Conservation (phyloP, 1,284 basidiomycete genomes). For the Stygiomarasmius scandens region DNA sequence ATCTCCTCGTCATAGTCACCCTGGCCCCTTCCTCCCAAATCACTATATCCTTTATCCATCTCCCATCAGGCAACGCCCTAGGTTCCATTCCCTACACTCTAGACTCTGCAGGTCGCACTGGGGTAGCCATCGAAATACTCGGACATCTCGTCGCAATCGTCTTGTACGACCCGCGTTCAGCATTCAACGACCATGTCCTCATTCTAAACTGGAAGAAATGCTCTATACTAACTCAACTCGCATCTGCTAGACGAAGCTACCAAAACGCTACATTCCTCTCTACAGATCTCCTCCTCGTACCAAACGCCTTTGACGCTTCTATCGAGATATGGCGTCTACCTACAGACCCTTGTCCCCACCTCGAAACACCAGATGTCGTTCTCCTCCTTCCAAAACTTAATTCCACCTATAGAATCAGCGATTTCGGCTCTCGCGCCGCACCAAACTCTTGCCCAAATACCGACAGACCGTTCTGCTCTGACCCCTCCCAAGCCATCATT, state of each 20-base stretch:
- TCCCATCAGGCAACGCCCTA: no score
- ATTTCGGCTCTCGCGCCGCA: conserved; percentile 13
- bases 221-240: neutral
- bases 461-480: conserved; percentile 11
- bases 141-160: conserved; percentile 9
- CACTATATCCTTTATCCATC: no score
- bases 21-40: no score
- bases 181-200: conserved; percentile 1
- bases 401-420: conserved; percentile 2
- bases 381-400: conserved; percentile 1
- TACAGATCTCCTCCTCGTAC: conserved; percentile 6
- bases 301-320: conserved; percentile 7
- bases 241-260: conserved; percentile 8
- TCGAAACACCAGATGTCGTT: neutral
- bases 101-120: conserved; percentile 1
- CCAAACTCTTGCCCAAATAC: conserved; percentile 6
- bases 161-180: conserved; percentile 5
- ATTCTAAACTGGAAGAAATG: conserved; percentile 13
- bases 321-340: conserved; percentile 10
- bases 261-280: conserved; percentile 13
- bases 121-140: conserved; percentile 11
- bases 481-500: conserved; percentile 8
- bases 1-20: no score
- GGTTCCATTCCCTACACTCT: no score
- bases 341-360: neutral